A percentile compares a stretch with the other conserved stretches of the same genome.
phyloP scores from a whole-genome alignment of 2,329 filamentous ascomycete species.

The Fonsecaea multimorphosa region DNA sequence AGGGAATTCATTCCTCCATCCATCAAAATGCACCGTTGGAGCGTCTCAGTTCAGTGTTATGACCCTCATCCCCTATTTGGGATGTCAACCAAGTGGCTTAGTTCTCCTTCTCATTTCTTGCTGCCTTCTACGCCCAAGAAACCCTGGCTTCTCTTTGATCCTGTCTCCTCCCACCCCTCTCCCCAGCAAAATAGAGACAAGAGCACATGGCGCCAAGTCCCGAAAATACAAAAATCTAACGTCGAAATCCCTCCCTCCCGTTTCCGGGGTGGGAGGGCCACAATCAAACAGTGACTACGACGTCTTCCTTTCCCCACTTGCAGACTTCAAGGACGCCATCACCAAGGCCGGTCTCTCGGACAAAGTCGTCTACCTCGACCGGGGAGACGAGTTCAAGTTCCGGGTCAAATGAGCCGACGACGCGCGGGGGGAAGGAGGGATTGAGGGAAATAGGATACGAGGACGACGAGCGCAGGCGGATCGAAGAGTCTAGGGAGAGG shows the following conservation, averaged over 20 bases:
- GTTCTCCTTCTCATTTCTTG: not conserved
- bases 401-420: conserved; percentile 45
- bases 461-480: too few species aligned
- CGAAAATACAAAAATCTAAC: not conserved
- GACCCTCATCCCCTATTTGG: too few species aligned
- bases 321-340: conserved; percentile 65
- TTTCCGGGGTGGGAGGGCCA: not conserved
- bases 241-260: not conserved
- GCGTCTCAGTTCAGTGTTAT: too few species aligned
- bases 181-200: too few species aligned
- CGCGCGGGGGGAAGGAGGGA: not conserved
- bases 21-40: too few species aligned
- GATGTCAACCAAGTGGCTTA: too few species aligned
- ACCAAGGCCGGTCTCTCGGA: conserved; percentile 57
- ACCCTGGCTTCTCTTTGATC: not conserved
- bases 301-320: conserved; percentile 64
- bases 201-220: not conserved
- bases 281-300: conserved; percentile 59
- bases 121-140: not conserved
- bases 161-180: too few species aligned
- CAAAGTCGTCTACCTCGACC: conserved; percentile 66
- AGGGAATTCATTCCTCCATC: too few species aligned
- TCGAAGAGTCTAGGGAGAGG: too few species aligned
- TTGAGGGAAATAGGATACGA: too few species aligned
- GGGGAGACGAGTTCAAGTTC: conserved; percentile 64